A percentile compares a stretch with the other conserved stretches of the same genome.
phyloP scores from a whole-genome alignment of 768 basidiomycete species.

The Russula sp. region DNA sequence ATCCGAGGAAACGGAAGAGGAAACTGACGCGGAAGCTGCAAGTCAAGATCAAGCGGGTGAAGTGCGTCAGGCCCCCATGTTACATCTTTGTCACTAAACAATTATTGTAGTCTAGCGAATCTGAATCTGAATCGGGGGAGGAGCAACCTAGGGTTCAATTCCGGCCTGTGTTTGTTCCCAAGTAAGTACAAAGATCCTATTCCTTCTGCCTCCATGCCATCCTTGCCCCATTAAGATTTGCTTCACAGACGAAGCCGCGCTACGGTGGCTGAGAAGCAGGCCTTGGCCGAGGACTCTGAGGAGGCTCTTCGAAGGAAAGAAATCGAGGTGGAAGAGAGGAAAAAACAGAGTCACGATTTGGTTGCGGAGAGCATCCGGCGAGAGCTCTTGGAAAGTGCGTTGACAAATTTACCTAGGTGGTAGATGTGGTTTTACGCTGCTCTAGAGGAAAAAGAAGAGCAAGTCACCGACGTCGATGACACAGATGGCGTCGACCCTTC shows the following conservation, averaged over 20 bases:
- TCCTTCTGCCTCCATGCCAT: not conserved
- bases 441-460: conserved; percentile 81
- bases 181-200: conserved; percentile 44
- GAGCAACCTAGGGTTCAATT: conserved; percentile 70
- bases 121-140: conserved; percentile 73
- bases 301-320: conserved; percentile 64
- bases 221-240: not conserved
- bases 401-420: conserved; percentile 14
- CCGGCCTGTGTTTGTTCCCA: conserved; percentile 90
- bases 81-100: conserved; percentile 20
- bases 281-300: conserved; percentile 64
- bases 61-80: conserved; percentile 30
- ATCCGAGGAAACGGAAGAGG: conserved; percentile 43
- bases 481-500: conserved; percentile 87
- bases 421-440: not conserved
- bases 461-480: conserved; percentile 87
- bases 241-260: conserved; percentile 57
- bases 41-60: conserved; percentile 36
- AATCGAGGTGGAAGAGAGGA: conserved; percentile 70
- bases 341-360: conserved; percentile 82
- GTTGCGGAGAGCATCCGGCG: conserved; percentile 92
- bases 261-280: conserved; percentile 65
- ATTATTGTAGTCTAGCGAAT: conserved; percentile 66
- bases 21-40: conserved; percentile 34
- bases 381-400: conserved; percentile 86